Base-by-base conservation (phyloP, 163 green algal species). In the Chlorella variabilis region DNA sequence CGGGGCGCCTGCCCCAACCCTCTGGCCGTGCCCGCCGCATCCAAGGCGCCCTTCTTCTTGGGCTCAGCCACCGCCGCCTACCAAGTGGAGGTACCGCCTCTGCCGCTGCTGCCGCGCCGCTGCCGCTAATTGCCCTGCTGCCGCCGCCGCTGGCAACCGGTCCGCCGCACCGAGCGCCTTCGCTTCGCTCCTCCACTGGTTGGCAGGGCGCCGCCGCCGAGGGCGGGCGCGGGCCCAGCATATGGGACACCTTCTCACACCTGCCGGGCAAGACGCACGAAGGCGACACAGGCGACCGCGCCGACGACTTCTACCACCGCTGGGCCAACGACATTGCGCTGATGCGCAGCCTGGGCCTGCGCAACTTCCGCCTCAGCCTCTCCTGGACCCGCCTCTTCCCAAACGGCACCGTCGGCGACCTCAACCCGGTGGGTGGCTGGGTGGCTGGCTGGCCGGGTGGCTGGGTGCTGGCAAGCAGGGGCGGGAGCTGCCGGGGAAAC, bases 301-400 rank as follows among this genome's bases (percentile, higher is more conserved):
- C 91, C 5, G 80, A 66, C 20, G 89, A 95, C 61, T 89, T 92
- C 27, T 95, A 94, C 76, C 71, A 95, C 73, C 70, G 84, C 38
- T 92, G 20, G 15, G 54, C 54, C 23, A 83, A 90, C 41, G 91
- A 94, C 80, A 84, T 95, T 15, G 56, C 73, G 34, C 71, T 94
- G 29, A 93, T 95, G 89, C 80, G 74, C 36, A n/a, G 45, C 9
- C 83, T 94, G 91, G 91, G 91, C 29, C 66, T 94, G 29, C 84
- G 85, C 39, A 82, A 83, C 31, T 94, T 94, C 78, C 81, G 91
- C 27, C 86, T 94, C 71, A 91, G 84, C 61, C 87, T 94, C 39
- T 84, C 87, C n/a, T 94, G 91, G 91, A 78, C 65, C 15, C 85
- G 91, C 61, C 85, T 94, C 20, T 77, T 93, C 33, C 91, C 91